Percentiles rank a stretch among this genome's conserved stretches.
Conservation (phyloP, 2,329 filamentous ascomycete species). For the Stemphylium beticola region DNA sequence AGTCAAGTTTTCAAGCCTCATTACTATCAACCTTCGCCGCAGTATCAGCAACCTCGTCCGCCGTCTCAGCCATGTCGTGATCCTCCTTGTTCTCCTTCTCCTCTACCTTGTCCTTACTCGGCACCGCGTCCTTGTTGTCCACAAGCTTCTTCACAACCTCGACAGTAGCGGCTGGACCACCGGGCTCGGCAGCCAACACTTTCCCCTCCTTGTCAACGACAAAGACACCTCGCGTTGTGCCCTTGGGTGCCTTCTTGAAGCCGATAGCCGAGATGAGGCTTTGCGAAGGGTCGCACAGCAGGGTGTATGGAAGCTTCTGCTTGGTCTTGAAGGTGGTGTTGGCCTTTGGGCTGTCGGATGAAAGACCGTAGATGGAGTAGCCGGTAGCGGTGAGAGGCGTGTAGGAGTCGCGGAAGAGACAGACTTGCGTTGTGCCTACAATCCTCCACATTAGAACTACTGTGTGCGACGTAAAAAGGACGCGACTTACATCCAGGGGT, state of each 20-base stretch:
- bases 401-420: slow-evolving; percentile 89
- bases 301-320: slow-evolving; percentile 84
- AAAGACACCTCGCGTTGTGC: slow-evolving; percentile 86
- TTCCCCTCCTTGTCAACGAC: slow-evolving; percentile 83
- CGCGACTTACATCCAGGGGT: slow-evolving; percentile 85
- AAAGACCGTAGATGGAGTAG: slow-evolving; percentile 87
- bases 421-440: slow-evolving; percentile 88
- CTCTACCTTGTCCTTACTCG: slow-evolving; percentile 29
- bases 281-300: slow-evolving; percentile 80
- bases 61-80: slow-evolving; percentile 55
- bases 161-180: slow-evolving; percentile 78
- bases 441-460: slow-evolving; percentile 16
- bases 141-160: slow-evolving; percentile 75
- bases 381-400: slow-evolving; percentile 76
- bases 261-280: slow-evolving; percentile 84
- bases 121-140: slow-evolving; percentile 38
- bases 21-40: slow-evolving; percentile 47
- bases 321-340: slow-evolving; percentile 94
- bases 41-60: slow-evolving; percentile 12
- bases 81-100: slow-evolving; percentile 46
- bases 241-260: slow-evolving; percentile 82
- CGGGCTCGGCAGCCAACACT: slow-evolving; percentile 75
- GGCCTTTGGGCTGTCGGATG: slow-evolving; percentile 83
- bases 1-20: too few species aligned
- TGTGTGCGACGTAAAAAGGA: not conserved